Conservation (phyloP, 176 grass and related monocot genomes). For the Dendrocalamus sinicus region DNA sequence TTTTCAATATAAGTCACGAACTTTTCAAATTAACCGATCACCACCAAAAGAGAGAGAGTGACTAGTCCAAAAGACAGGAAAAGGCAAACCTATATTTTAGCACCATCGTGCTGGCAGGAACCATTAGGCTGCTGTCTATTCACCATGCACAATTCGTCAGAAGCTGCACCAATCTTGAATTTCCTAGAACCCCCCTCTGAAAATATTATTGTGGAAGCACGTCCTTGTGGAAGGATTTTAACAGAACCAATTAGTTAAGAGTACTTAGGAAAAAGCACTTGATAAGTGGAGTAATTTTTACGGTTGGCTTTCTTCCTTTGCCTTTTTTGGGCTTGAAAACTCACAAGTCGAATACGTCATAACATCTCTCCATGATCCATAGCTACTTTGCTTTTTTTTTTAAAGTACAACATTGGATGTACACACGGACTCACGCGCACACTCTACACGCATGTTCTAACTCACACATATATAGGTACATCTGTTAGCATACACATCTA, state of each 20-base stretch:
- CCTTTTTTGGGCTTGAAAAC: no score
- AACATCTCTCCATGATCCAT: no score
- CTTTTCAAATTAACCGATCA: no score
- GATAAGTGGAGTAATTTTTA: not conserved
- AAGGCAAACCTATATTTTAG: not conserved
- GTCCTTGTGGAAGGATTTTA: not conserved
- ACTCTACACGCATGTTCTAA: no score
- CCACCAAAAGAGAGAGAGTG: not conserved
- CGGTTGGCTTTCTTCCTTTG: no score
- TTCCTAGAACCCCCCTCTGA: not conserved
- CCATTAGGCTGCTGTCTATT: constrained; percentile 27
- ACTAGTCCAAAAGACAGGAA: not conserved
- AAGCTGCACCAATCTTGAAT: constrained; percentile 8
- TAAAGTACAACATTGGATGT: no score
- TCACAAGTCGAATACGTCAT: no score
- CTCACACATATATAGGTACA: no score
- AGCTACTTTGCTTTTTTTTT: no score
- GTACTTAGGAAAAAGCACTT: not conserved
- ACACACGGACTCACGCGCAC: no score
- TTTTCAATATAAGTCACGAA: no score
- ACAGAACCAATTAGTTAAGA: not conserved
- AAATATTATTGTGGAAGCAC: not conserved
- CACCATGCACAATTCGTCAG: constrained; percentile 20
- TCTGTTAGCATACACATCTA: no score
- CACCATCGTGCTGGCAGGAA: constrained; percentile 29